A percentile compares a stretch with the other conserved stretches of the same genome.
Conservation (phyloP, 1,284 basidiomycete genomes). For the Naganishia albida region DNA sequence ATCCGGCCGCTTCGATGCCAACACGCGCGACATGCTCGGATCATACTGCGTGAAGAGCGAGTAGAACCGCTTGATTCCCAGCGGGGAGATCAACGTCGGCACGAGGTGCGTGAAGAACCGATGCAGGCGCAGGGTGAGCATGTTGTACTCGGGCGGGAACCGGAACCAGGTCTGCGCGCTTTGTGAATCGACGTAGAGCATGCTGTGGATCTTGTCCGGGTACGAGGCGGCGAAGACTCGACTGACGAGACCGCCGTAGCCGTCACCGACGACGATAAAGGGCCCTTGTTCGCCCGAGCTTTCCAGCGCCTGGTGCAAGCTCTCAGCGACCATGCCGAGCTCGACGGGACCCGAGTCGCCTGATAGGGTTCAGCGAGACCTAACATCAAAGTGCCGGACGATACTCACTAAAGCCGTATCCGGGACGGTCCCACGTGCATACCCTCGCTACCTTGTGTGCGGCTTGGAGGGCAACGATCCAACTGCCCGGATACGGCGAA, state of each 20-base stretch:
- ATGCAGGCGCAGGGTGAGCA: conserved; percentile 36
- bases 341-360: conserved; percentile 41
- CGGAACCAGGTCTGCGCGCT: conserved; percentile 48
- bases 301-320: conserved; percentile 41
- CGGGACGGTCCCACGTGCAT: conserved; percentile 51
- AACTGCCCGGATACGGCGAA: conserved; percentile 42
- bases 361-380: too few relatives aligned
- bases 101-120: conserved; percentile 41
- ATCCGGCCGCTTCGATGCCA: conserved; percentile 42
- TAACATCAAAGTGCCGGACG: too few relatives aligned
- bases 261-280: conserved; percentile 47
- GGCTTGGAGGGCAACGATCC: conserved; percentile 46
- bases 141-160: conserved; percentile 38
- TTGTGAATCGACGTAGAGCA: conserved; percentile 49
- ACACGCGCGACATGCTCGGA: conserved; percentile 42
- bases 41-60: conserved; percentile 43
- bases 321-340: conserved; percentile 44
- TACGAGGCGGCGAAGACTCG: conserved; percentile 47
- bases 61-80: conserved; percentile 43
- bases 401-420: conserved; percentile 50
- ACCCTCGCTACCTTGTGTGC: conserved; percentile 44
- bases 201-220: conserved; percentile 40
- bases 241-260: conserved; percentile 48
- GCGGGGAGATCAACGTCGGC: conserved; percentile 43
- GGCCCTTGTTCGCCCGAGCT: conserved; percentile 36